Evolutionary conservation across 108 stramenopile species (phyloP).

Genomic region (Nitzschia sp.): DNA sequence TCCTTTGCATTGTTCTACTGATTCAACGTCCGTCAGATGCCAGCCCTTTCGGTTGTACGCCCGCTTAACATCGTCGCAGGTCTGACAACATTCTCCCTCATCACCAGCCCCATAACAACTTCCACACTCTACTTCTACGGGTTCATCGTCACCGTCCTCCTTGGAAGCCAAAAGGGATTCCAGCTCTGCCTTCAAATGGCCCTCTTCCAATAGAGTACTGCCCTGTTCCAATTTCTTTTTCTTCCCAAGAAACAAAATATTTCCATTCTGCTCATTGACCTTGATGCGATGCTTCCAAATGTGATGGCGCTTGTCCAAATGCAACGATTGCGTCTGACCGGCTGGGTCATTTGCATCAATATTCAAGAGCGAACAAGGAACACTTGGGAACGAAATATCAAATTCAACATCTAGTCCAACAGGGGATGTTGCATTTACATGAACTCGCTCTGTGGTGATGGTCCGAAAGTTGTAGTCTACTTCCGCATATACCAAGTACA

Average conservation of each 20-base stretch:
- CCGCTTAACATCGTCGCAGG: constrained; percentile 92
- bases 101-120: constrained; percentile 95
- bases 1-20: constrained; percentile 62
- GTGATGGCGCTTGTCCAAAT: constrained; percentile 71
- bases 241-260: constrained; percentile 22
- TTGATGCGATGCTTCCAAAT: constrained; percentile 85
- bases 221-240: constrained; percentile 74
- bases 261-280: constrained; percentile 18
- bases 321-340: constrained; percentile 82
- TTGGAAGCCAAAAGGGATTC: constrained; percentile 12
- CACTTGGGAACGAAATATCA: constrained; percentile 81
- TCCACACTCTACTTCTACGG: constrained; percentile 71
- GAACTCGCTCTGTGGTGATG: constrained; percentile 60
- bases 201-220: constrained; percentile 59
- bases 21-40: constrained; percentile 57
- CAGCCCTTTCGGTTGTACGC: constrained; percentile 89
- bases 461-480: constrained; percentile 66
- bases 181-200: constrained; percentile 43
- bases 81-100: constrained; percentile 92
- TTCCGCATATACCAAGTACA: constrained; percentile 69
- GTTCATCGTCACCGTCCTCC: constrained; percentile 1
- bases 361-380: constrained; percentile 78
- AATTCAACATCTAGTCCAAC: constrained; percentile 83
- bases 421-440: constrained; percentile 82
- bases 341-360: constrained; percentile 92